Evolutionary conservation across 1,139 yeast species (phyloP).

Genomic region (Hyphopichia khmerensis): DNA sequence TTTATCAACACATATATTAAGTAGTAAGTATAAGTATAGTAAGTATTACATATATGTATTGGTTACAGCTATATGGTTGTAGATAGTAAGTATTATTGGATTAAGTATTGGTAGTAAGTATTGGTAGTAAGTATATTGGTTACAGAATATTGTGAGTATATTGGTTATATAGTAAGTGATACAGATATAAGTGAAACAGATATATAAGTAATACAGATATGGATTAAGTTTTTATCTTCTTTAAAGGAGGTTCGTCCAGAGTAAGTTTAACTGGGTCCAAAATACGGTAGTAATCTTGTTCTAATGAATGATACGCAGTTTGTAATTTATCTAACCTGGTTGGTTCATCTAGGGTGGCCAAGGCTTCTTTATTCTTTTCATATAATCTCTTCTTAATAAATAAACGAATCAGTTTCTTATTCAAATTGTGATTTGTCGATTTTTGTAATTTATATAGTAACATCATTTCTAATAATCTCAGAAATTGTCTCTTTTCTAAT

Average conservation of each 20-base stretch:
- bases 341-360: slow-evolving; percentile 61
- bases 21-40: no score
- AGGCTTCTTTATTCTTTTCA: slow-evolving; percentile 75
- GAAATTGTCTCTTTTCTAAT: slow-evolving; percentile 75
- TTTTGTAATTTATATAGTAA: slow-evolving; percentile 46
- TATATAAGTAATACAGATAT: no score
- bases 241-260: neutral
- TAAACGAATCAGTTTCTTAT: slow-evolving; percentile 47
- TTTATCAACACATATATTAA: no score
- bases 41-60: no score
- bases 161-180: no score
- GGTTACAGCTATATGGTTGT: no score
- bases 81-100: no score
- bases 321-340: slow-evolving; percentile 69
- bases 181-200: no score
- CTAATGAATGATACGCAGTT: slow-evolving; percentile 67
- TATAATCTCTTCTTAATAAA: slow-evolving; percentile 72
- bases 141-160: no score
- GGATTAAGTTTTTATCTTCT: neutral
- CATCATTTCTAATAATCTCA: slow-evolving; percentile 75
- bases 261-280: slow-evolving; percentile 19
- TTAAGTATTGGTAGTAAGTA: no score
- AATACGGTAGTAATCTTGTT: slow-evolving; percentile 66
- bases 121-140: no score
- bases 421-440: slow-evolving; percentile 22